Evolutionary conservation across 371 early-diverging fungal genomes (phyloP), one percentile per base, ranked within the genome.

Genomic region (Mucor racemosus): DNA sequence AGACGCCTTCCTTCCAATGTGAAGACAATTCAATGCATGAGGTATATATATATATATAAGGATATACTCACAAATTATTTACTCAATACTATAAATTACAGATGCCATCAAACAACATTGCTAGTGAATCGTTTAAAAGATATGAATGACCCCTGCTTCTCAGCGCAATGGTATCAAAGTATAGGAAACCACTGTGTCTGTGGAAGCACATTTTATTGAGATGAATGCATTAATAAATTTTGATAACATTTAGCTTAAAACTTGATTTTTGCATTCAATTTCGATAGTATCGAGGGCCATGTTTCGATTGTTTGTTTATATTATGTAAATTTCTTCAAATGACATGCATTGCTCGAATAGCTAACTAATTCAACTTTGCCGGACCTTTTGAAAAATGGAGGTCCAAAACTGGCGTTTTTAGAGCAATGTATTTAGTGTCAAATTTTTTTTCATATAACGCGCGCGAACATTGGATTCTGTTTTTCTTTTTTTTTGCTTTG

Each of bases 111-210:
- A 57, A 48, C 56, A 6, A 67, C 48, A 5, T 15, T 77, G 17
- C 65, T 75, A 11, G 33, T 66, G 21, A 31, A 68, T 60, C 41
- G 58, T 19, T 19, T n/a, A 54, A 38, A 31, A 13, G 62, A 65
- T 13, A 13, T 15, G 3, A 35, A 68, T 11, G 75, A 77, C 63
- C 77, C 77, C 15, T 68, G 68, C 35, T 65, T 71, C 4, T 73
- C 66, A 44, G 76, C 78, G 19, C 62, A 67, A 31, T 80, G 80
- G 80, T 76, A 71, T 44, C 77, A 72, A 55, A 76, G 75, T 69
- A 26, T 77, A 39, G 66, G 69, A 21, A 68, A 69, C 38, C 58
- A 72, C 13, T 80, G 80, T 69, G 55, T 80, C 15, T 80, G 80
- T 62, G 80, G 78, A 53, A 78, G 80, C n/a, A 46, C 74, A n/a